Evolutionary conservation across 352 stramenopile genomes (phyloP), one percentile per base, ranked within the genome.

Genomic region (Vaucheria bursata): DNA sequence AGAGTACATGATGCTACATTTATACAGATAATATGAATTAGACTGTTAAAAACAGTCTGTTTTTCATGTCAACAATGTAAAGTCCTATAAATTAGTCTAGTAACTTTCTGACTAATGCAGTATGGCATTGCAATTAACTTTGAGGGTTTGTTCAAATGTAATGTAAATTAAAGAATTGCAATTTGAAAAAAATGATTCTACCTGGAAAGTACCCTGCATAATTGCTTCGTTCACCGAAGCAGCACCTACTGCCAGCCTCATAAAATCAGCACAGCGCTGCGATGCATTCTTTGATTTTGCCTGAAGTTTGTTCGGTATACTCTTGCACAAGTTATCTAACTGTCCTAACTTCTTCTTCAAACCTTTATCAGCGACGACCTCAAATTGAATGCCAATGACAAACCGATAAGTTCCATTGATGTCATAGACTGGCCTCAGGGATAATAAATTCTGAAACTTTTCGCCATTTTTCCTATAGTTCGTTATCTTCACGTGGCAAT

Each of bases 401-500:
- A 81, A 83, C 7, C 78, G 78, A 59, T 83, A 80, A 34, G 77
- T 88, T 68, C 53, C 89, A 87, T 39, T 91, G 81, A 1, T 85
- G 80, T 92, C 89, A 36, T 79, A 79, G 5, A 84, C 70, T 31
- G 79, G 79, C n/a, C 82, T 76, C n/a, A 84, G 68, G 52, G 45
- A 74, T 7, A 84, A 64, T 12, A 79, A 35, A 70, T 95, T 95
- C 87, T 88, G 72, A 66, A 84, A 84, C 73, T 73, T n/a, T n/a
- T n/a, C n/a, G n/a, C n/a, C n/a, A n/a, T n/a, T n/a, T n/a, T n/a
- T n/a, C n/a, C n/a, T n/a, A 88, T 94, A 95, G 82, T 95, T 95
- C 50, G 93, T 78, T 4, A 95, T 77, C 74, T 88, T 92, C 0
- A 95, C 89, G 69, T 82, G 86, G 32, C 85, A 83, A 84, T 93